Evolutionary conservation across 768 basidiomycete species (phyloP), one percentile per base, ranked within the genome.

Genomic region (Lyophyllum shimeji): DNA sequence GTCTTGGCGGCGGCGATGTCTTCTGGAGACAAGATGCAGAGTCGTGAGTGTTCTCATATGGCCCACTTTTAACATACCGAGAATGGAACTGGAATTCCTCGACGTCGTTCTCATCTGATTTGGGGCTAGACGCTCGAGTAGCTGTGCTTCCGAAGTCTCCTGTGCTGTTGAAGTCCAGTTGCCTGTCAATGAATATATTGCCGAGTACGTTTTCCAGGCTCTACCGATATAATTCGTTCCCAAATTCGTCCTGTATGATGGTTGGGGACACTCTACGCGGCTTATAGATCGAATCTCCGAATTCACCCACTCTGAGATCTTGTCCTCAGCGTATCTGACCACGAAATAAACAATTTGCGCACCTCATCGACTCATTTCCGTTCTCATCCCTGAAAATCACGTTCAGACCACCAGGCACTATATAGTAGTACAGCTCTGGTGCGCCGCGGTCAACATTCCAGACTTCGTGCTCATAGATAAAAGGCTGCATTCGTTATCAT

Each of bases 351-450:
- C 48, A 29, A 13, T 1, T n/a, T 24, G 37, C 64, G 52, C 69
- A 83, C 86, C 86, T 81, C 2, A 81, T 80, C 23, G 87, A 82
- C 62, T 85, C 84, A 52, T 82, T 79, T 20, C 87, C 87, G 18
- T 76, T 68, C 60, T 83, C 81, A 62, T 89, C 87, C 66, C 85
- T 78, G 61, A 90, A 88, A 45, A 89, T 78, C 5, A 89, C 82
- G 55, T 83, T 79, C 57, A 82, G 72, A 20, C 85, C 87, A 17
- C 76, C 77, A 34, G 88, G 87, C 47, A 89, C 78, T 60, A 89
- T 81, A 60, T 89, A 89, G 65, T 72, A 75, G 60, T 67, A 82
- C 58, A 58, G 61, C 20, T 74, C 73, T 13, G 67, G 64, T 9
- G 63, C 63, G 21, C 55, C 59, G 9, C 67, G 69, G n/a, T 64